phyloP scores from a whole-genome alignment of 169 alveolate species.

The Cryptosporidium parvum region DNA sequence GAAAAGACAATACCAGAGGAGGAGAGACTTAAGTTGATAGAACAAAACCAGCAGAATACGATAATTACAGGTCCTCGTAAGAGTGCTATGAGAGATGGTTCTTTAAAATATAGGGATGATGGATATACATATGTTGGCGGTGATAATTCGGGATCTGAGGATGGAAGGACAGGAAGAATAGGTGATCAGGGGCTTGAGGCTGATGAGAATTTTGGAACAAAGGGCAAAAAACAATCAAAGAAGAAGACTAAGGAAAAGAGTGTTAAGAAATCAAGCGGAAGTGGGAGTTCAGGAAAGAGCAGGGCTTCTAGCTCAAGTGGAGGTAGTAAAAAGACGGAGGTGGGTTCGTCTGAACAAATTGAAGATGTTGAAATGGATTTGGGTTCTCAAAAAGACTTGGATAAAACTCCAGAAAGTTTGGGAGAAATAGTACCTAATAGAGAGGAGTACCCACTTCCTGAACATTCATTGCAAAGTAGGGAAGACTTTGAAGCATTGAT shows the following conservation, averaged over 20 bases:
- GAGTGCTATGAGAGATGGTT: constrained; percentile 83
- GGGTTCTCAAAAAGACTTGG: neutral
- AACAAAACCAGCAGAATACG: constrained; percentile 84
- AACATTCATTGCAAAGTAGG: constrained; percentile 14
- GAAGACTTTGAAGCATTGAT: constrained; percentile 52
- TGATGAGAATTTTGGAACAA: neutral
- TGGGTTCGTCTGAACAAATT: neutral
- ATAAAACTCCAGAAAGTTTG: neutral
- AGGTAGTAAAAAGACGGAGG: neutral
- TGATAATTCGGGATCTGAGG: neutral
- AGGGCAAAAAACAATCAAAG: constrained; percentile 23
- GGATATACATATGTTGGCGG: constrained; percentile 19
- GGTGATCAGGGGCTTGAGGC: constrained; percentile 8
- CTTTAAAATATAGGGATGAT: constrained; percentile 42
- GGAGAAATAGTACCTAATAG: neutral
- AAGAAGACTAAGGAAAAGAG: constrained; percentile 14
- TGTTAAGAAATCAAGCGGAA: constrained; percentile 4
- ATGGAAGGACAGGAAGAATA: neutral
- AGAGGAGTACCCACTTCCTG: constrained; percentile 65
- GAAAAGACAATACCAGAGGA: constrained; percentile 89
- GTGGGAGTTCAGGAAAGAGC: constrained; percentile 1
- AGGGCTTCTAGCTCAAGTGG: constrained; percentile 5
- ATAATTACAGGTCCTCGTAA: constrained; percentile 90
- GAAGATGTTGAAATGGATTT: neutral
- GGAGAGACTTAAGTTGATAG: constrained; percentile 86